Percentiles rank a stretch among this genome's conserved stretches.
Evolutionary conservation across 169 alveolate genomes (phyloP).

Genomic region (Cryptosporidium bovis): DNA sequence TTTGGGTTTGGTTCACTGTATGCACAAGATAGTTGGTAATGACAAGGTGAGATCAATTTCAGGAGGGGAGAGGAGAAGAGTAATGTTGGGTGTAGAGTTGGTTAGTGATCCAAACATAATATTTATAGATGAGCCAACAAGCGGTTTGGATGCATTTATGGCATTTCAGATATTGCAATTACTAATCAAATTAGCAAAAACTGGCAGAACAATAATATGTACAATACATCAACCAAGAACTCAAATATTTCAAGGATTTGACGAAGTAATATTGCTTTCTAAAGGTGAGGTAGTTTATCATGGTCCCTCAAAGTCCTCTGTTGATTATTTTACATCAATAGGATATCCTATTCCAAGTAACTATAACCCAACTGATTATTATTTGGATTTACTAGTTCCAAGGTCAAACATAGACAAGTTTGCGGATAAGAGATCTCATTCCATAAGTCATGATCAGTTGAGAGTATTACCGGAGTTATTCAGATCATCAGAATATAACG

Average conservation of each 20-base stretch:
- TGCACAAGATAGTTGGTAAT: constrained; percentile 84
- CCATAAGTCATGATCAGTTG: constrained; percentile 44
- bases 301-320: constrained; percentile 74
- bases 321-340: constrained; percentile 31
- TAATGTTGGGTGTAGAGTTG: constrained; percentile 90
- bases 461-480: constrained; percentile 33
- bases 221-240: constrained; percentile 87
- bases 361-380: constrained; percentile 78
- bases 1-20: constrained; percentile 74
- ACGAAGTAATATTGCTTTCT: constrained; percentile 80
- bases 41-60: constrained; percentile 85
- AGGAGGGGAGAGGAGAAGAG: constrained; percentile 92
- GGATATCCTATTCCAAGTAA: constrained; percentile 78
- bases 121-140: constrained; percentile 90
- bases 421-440: constrained; percentile 29
- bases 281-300: constrained; percentile 83
- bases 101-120: constrained; percentile 89
- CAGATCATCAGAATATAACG: constrained; percentile 34
- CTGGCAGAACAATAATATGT: constrained; percentile 83
- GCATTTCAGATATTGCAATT: constrained; percentile 83
- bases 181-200: constrained; percentile 80
- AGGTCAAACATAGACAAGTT: constrained; percentile 32
- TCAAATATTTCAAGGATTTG: constrained; percentile 81
- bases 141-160: constrained; percentile 89
- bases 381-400: constrained; percentile 49